Conservation (phyloP, 331 rosid genomes). For the Spiraea crenata region DNA sequence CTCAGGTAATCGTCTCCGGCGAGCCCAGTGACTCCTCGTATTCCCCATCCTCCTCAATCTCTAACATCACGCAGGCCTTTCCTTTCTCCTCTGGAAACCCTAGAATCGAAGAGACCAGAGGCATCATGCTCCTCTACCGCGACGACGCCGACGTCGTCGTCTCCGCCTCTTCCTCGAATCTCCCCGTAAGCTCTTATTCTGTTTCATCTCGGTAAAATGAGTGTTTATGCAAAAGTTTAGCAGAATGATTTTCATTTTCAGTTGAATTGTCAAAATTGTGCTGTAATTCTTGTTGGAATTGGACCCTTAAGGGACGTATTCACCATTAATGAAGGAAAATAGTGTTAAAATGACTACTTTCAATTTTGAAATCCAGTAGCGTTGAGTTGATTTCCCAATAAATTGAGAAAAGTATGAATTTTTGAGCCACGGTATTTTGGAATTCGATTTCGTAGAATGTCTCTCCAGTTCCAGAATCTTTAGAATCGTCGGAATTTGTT, state of each 20-base stretch:
- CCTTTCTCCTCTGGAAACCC: constrained; percentile 99
- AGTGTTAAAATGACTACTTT: not conserved
- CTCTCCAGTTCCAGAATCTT: not conserved
- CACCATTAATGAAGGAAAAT: not conserved
- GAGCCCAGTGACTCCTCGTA: constrained; percentile 36
- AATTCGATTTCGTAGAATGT: not conserved
- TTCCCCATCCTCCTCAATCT: constrained; percentile 43
- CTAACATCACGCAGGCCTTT: constrained; percentile 49
- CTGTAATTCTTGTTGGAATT: not conserved
- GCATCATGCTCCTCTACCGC: constrained; percentile 80
- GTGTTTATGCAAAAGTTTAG: not conserved
- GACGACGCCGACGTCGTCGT: constrained; percentile 31
- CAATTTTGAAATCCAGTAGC: not conserved
- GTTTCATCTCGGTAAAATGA: not conserved
- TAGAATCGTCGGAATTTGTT: not conserved
- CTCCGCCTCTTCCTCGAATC: constrained; percentile 34
- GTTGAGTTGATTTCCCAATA: not conserved
- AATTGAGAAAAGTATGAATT: not conserved
- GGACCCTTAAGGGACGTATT: not conserved
- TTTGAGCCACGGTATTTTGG: not conserved
- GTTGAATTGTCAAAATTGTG: not conserved
- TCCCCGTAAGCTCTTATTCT: constrained; percentile 48
- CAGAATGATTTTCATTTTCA: not conserved
- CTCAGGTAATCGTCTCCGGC: constrained; percentile 25
- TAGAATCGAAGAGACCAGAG: constrained; percentile 90